These are phyloP conservation scores for Xylariaceae sp. DNA, from an alignment of 2,329 filamentous ascomycete species.

Conservation along the genomic window DNA sequence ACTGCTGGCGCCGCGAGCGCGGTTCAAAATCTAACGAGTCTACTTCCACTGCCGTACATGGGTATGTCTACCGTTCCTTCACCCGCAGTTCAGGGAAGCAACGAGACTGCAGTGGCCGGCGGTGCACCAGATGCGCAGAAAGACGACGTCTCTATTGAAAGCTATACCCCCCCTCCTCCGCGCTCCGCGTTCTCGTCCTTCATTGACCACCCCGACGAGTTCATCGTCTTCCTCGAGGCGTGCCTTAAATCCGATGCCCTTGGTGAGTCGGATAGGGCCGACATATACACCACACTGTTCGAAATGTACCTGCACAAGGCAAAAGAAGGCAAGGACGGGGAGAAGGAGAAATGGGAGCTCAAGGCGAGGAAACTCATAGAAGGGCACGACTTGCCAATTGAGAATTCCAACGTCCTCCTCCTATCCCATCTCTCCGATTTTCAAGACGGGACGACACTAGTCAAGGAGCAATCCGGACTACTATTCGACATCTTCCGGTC, in stretches of 20 bases:
- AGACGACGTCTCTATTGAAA: slow-evolving; percentile 40
- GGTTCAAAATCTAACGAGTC: slow-evolving; percentile 77
- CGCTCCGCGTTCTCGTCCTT: slow-evolving; percentile 92
- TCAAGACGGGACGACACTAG: slow-evolving; percentile 80
- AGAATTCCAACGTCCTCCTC: slow-evolving; percentile 88
- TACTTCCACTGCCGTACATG: slow-evolving; percentile 83
- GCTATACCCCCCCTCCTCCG: slow-evolving; percentile 76
- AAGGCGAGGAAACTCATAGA: slow-evolving; percentile 89
- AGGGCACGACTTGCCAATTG: slow-evolving; percentile 74
- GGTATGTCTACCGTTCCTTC: slow-evolving; percentile 55
- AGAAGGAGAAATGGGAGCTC: slow-evolving; percentile 73
- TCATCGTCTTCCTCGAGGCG: slow-evolving; percentile 87
- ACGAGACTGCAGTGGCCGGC: slow-evolving; percentile 49
- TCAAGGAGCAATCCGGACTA: slow-evolving; percentile 88
- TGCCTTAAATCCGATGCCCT: slow-evolving; percentile 68
- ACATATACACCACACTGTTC: slow-evolving; percentile 91
- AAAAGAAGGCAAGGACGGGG: slow-evolving; percentile 62
- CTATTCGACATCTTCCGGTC: slow-evolving; percentile 95
- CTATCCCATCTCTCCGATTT: slow-evolving; percentile 91
- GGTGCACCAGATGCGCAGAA: slow-evolving; percentile 46
- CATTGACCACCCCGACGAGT: slow-evolving; percentile 87
- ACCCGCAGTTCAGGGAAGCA: slow-evolving; percentile 45
- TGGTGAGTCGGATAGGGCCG: slow-evolving; percentile 69
- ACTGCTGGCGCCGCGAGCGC: slow-evolving; percentile 62
- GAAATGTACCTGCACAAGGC: slow-evolving; percentile 97